phyloP scores from a whole-genome alignment of 2,329 filamentous ascomycete genomes.

The Plectosphaerella plurivora region DNA sequence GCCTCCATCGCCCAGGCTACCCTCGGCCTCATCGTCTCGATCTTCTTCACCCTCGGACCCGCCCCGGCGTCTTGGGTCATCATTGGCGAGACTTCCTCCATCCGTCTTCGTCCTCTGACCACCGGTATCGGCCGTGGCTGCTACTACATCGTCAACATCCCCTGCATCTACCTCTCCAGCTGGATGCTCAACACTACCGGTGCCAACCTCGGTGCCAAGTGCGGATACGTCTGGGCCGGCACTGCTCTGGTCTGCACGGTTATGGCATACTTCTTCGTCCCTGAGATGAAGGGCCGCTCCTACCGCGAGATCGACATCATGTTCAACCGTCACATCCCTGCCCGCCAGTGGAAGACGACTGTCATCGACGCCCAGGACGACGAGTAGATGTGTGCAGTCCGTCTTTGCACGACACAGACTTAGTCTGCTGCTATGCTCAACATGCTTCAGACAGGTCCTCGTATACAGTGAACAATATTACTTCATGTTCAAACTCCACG shows the following conservation, averaged over 20 bases:
- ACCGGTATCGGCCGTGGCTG: constrained; percentile 59
- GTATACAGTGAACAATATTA: not conserved
- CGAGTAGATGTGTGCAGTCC: constrained; percentile 39
- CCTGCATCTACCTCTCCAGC: constrained; percentile 58
- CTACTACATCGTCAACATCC: constrained; percentile 63
- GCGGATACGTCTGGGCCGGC: constrained; percentile 56
- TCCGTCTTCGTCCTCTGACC: constrained; percentile 61
- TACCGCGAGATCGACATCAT: constrained; percentile 60
- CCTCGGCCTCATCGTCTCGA: constrained; percentile 60
- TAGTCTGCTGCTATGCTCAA: too few species aligned
- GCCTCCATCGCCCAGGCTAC: constrained; percentile 53
- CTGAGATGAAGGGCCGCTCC: constrained; percentile 53
- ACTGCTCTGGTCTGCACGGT: constrained; percentile 52
- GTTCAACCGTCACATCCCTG: constrained; percentile 48
- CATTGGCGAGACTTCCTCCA: constrained; percentile 62
- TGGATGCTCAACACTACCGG: constrained; percentile 55
- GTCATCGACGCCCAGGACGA: constrained; percentile 55
- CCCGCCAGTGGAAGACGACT: constrained; percentile 52
- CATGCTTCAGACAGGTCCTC: not conserved
- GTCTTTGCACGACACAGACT: too few species aligned
- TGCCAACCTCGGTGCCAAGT: constrained; percentile 45
- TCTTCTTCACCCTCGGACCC: constrained; percentile 58
- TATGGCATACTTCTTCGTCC: constrained; percentile 42
- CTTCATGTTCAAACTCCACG: too few species aligned
- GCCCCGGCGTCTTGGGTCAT: constrained; percentile 64